Evolutionary conservation across 1,284 basidiomycete genomes (phyloP), one percentile per base, ranked within the genome.

Genomic region (Trametes sp.): DNA sequence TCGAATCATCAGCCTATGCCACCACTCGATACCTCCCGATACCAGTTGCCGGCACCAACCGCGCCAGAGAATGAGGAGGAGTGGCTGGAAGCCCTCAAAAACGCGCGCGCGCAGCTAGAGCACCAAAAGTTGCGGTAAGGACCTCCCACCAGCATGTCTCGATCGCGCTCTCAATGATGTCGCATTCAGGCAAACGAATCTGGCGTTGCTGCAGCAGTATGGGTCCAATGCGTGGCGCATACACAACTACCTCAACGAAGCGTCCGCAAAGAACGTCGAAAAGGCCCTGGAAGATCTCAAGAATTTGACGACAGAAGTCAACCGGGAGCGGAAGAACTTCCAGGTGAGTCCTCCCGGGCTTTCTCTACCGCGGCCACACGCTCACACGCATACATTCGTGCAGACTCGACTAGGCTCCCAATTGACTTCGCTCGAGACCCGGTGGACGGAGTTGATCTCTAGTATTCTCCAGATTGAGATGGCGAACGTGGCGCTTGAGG

Each of bases 161-260:
- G 10, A 19, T 4, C 2, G 14, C n/a, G 19, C 11, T 4, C 51
- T 48, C 33, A 49, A 35, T 65, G 10, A n/a, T 14, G 7, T 5
- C 6, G 0, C 21, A 26, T 41, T 29, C 66, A 95, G 94, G 67
- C 87, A 93, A 69, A 89, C 90, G 44, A 98, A 98, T 80, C 80
- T 96, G 44, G 86, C 90, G 9, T 80, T 99, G 23, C 78, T 98
- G 44, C 89, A 94, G 74, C 88, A 88, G 46, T 96, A 97, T 74
- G 98, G 95, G 1, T 80, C 91, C 13, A 98, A 98, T 79, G 89
- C 92, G 11, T 98, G 94, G 93, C 86, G 91, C 66, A 88, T 97
- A 75, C 88, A 94, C 74, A 97, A 98, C 77, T 96, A 95, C 74
- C 82, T 93, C 33, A 79, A 95, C 26, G 94, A 97, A 75, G 84